These are phyloP conservation scores for Boletus eberwhitei DNA, from an alignment of 768 basidiomycete genomes.

Conservation along the genomic window DNA sequence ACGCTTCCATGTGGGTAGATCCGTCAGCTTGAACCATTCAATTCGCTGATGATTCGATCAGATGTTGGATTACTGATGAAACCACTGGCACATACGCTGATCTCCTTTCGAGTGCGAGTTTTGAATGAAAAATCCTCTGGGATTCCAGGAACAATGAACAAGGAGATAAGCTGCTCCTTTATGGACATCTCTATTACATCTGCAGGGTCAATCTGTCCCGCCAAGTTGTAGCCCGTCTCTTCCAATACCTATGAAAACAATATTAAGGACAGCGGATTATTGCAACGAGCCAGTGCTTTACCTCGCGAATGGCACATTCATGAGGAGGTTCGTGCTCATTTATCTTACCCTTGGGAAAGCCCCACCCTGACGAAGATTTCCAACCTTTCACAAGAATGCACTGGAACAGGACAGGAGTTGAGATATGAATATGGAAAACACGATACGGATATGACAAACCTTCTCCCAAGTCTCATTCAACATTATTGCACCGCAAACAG, in stretches of 20 bases:
- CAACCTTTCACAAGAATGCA: conserved; percentile 98
- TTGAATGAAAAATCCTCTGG: conserved; percentile 86
- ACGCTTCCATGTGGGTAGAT: conserved; percentile 91
- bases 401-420: conserved; percentile 38
- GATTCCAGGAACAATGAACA: conserved; percentile 87
- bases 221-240: conserved; percentile 93
- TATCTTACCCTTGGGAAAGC: conserved; percentile 99
- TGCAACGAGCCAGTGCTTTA: conserved; percentile 33
- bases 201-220: conserved; percentile 57
- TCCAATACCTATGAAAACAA: conserved; percentile 73
- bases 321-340: conserved; percentile 86
- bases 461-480: conserved; percentile 90
- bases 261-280: conserved; percentile 7
- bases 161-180: conserved; percentile 84
- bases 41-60: conserved; percentile 66
- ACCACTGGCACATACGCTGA: conserved; percentile 64
- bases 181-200: conserved; percentile 83
- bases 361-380: conserved; percentile 96
- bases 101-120: conserved; percentile 96
- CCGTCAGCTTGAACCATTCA: conserved; percentile 88
- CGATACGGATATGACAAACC: conserved; percentile 42
- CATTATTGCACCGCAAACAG: conserved; percentile 97
- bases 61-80: conserved; percentile 1
- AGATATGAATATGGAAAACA: conserved; percentile 11
- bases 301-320: conserved; percentile 90